Evolutionary conservation across 139 green algal species (phyloP).

Genomic region (Chlorella vulgaris): DNA sequence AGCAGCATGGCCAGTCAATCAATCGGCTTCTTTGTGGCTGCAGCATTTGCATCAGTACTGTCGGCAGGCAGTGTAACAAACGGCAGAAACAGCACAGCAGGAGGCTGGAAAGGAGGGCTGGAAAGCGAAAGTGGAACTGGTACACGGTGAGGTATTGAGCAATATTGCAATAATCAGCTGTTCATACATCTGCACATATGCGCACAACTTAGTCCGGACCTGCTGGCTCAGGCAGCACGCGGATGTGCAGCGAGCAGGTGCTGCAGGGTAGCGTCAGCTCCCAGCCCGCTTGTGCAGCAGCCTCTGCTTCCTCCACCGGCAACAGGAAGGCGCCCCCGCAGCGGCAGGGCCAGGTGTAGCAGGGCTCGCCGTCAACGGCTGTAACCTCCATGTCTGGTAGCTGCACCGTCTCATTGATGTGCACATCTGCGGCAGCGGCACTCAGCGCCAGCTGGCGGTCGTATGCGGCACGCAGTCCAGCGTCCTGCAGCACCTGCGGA

Average conservation of each 20-base stretch:
- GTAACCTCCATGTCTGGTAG: constrained; percentile 7
- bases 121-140: too few species aligned
- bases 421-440: background rate
- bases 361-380: constrained; percentile 19
- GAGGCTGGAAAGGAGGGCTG: too few species aligned
- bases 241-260: constrained; percentile 46
- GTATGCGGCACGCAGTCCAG: constrained; percentile 6
- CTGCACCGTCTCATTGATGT: constrained; percentile 24
- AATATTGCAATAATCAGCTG: too few species aligned
- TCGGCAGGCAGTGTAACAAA: too few species aligned
- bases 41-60: too few species aligned
- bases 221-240: constrained; percentile 6
- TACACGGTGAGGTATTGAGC: too few species aligned
- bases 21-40: too few species aligned
- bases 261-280: constrained; percentile 34
- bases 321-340: constrained; percentile 35
- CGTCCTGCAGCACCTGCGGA: constrained; percentile 15
- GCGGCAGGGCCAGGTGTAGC: constrained; percentile 41
- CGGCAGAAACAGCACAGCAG: too few species aligned
- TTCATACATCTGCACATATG: too few species aligned
- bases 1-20: too few species aligned
- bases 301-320: background rate
- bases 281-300: background rate
- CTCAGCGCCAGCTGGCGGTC: constrained; percentile 31
- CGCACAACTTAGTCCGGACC: too few species aligned